Base-by-base conservation (phyloP, 2,329 filamentous ascomycete genomes). In the Clonostachys byssicola region DNA sequence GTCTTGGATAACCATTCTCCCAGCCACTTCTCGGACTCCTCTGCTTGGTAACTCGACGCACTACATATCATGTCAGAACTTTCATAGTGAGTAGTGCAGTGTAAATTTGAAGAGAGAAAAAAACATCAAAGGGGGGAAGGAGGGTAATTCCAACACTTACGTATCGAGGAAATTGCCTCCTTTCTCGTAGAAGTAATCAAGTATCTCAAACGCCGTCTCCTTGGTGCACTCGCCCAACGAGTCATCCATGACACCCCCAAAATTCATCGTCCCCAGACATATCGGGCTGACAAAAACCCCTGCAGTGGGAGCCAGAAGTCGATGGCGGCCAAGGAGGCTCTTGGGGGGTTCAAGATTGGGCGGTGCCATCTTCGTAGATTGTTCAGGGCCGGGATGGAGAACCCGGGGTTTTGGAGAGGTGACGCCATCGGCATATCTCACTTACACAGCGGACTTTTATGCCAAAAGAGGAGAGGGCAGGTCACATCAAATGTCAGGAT, bases 101-200 rank as follows among this genome's bases (percentile, higher is more conserved):
- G 4, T 20, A 20, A 20, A 20, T 4, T 20, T 20, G 18, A 20
- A 20, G 18, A 4, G n/a, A n/a, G n/a, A n/a, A n/a, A n/a, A 20
- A 20, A 20, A 20, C 4, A 5, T 20, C 4, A 20, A 20, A 5
- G 18, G 18, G 18, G 5, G 18, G 18, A 5, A 5, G 18, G 18
- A 20, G 18, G 18, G 18, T 20, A 4, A 20, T 20, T 20, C 4
- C 18, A 20, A 4, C 35, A 35, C 7, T 9, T 18, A 47, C 1
- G 78, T 83, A 56, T 85, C 81, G 55, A 85, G 80, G 59, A 84
- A 83, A 62, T 83, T 84, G 5, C 81, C 81, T 4, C 80, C 81
- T 1, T 71, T 63, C 12, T 68, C 66, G 47, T 68, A 73, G 61
- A 73, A 83, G 47, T 69, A 68, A 50, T 83, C 79, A 1, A 84